Base-by-base conservation (phyloP, 2,329 filamentous ascomycete species). In the Juglanconis oblonga region DNA sequence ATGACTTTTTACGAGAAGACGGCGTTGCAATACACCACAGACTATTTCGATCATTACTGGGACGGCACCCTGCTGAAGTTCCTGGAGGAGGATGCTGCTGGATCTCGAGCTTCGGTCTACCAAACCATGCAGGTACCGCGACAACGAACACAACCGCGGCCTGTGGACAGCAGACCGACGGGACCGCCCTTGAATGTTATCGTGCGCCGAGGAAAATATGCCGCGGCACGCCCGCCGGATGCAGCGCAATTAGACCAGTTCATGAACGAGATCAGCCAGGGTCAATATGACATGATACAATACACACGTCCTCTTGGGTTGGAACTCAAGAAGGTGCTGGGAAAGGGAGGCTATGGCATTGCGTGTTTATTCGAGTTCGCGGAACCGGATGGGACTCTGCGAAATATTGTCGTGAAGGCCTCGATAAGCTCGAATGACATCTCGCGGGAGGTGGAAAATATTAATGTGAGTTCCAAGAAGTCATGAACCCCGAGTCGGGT, bases 21-120 rank as follows among this genome's bases (percentile, higher is more conserved):
- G 13, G 14, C 14, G 42, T 13, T 45, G 10, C 42, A 45, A 17
- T 45, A 45, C n/a, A 45, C 42, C 6, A 45, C 42, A 24, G 57
- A 58, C 24, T 35, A 33, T 1, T 58, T 58, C 29, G 44, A 58
- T 6, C 42, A 54, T n/a, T 58, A 53, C 42, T 53, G 50, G 57
- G n/a, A 4, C 0, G 50, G 50, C 10, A 4, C 5, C 13, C 38
- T 53, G 17, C 4, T 8, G 5, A 33, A 33, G 40, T 58, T 40
- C 38, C 52, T 29, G 17, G 14, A 3, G 8, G 42, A 58, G 24
- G 4, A 58, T 6, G 4, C 6, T 24, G 44, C 42, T 17, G 57
- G 51, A 17, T 47, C 49, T 13, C 57, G 57, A 40, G 31, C n/a
- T 10, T 4, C 13, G 4, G 11, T 38, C 6, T 58, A 49, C 8